phyloP scores from a whole-genome alignment of 257 asterid species.

The Anisodus acutangulus region DNA sequence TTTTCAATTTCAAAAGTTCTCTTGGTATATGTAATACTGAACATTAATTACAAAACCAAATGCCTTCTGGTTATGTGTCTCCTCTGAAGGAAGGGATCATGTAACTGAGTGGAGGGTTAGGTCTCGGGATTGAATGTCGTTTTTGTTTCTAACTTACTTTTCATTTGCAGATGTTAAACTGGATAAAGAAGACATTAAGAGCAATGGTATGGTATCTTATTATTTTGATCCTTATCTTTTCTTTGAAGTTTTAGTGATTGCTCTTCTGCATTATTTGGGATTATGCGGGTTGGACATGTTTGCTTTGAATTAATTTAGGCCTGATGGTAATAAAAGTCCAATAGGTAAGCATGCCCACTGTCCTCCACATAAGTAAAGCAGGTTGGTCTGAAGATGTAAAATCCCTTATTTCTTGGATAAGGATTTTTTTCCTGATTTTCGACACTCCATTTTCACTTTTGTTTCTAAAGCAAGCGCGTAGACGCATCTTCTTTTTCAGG shows the following conservation, averaged over 20 bases:
- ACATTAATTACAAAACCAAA: background rate
- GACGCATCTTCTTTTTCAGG: background rate
- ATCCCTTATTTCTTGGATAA: background rate
- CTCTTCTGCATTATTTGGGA: background rate
- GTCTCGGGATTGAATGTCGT: constrained; percentile 7
- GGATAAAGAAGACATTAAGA: constrained; percentile 69
- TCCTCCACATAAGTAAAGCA: background rate
- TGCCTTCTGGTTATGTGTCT: background rate
- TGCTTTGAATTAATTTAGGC: constrained; percentile 16
- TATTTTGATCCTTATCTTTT: background rate
- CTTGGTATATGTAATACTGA: background rate
- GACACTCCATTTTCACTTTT: background rate
- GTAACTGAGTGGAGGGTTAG: background rate
- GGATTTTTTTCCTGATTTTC: background rate
- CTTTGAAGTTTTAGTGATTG: background rate
- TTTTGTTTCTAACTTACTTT: constrained; percentile 27
- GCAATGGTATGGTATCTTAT: constrained; percentile 50
- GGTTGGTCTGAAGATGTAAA: background rate
- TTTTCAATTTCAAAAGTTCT: constrained; percentile 6
- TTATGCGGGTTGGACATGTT: constrained; percentile 8
- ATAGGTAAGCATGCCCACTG: background rate
- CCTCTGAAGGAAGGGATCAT: background rate
- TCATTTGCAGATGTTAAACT: constrained; percentile 58
- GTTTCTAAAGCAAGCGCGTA: background rate
- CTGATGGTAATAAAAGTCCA: background rate